Conservation (phyloP, 768 basidiomycete genomes). For the Psilocybe azurescens region DNA sequence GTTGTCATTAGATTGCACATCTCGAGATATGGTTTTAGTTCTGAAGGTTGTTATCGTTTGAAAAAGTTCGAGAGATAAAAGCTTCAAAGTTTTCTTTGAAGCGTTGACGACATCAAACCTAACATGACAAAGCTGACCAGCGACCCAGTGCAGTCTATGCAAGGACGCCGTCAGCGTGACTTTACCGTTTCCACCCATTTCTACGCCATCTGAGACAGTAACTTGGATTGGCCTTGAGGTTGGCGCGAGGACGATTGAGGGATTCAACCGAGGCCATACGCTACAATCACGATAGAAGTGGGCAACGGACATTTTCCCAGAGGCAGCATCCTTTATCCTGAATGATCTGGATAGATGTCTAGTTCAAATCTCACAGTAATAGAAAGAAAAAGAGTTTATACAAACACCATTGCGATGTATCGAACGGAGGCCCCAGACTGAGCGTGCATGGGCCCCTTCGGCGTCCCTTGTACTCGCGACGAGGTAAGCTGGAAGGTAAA, state of each 20-base stretch:
- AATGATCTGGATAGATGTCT: constrained; percentile 54
- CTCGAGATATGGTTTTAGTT: constrained; percentile 47
- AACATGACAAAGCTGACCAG: constrained; percentile 80
- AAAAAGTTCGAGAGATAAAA: constrained; percentile 63
- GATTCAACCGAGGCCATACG: constrained; percentile 78
- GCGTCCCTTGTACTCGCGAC: constrained; percentile 51
- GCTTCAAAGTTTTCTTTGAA: constrained; percentile 70
- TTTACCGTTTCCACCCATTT: constrained; percentile 70
- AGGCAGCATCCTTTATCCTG: constrained; percentile 71
- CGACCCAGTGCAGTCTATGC: constrained; percentile 78
- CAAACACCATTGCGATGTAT: constrained; percentile 84
- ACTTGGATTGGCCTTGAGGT: constrained; percentile 64
- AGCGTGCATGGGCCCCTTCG: constrained; percentile 62
- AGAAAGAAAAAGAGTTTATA: constrained; percentile 23
- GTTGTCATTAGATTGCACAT: constrained; percentile 5
- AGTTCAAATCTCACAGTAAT: constrained; percentile 7
- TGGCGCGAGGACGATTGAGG: constrained; percentile 62
- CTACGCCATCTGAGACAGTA: constrained; percentile 55
- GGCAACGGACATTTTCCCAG: constrained; percentile 71
- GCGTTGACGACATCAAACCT: constrained; percentile 70
- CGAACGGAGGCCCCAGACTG: constrained; percentile 68
- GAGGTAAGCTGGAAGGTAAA: constrained; percentile 74
- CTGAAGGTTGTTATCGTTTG: constrained; percentile 70
- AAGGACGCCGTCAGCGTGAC: constrained; percentile 70
- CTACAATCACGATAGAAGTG: constrained; percentile 89